Base-by-base conservation (phyloP, 1,284 basidiomycete genomes). In the Apiotrichum gracile region DNA sequence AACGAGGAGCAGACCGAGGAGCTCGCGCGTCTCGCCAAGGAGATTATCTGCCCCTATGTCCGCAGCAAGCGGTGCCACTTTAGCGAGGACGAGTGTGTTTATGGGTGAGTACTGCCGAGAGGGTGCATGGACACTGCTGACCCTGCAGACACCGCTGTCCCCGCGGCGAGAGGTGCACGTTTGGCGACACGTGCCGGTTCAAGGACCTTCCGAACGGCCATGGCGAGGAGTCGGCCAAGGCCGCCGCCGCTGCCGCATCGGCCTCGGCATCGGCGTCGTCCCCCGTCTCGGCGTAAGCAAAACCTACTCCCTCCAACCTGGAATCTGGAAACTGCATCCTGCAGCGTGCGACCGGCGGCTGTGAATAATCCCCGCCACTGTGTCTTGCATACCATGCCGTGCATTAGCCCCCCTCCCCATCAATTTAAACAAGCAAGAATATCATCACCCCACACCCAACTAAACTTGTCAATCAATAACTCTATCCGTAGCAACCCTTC, bases 101-200 rank as follows among this genome's bases (percentile, higher is more conserved):
- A 70, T 52, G 69, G 64, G 60, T 65, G 39, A 55, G 61, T 47
- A 2, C 2, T 19, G 3, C 13, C 8, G 19, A 35, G 13, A 10
- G 16, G 6, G 13, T 34, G 16, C 19, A 7, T 38, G 9, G n/a
- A n/a, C n/a, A n/a, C n/a, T 13, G 2, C 39, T 44, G 24, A 8
- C 35, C 31, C 12, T 35, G 27, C 34, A 61, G 68, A 24, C 69
- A 71, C 57, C 54, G 54, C 43, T 71, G 69, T 40, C 67, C 66
- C 5, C 55, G 65, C 31, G 62, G 59, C 27, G 55, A 58, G 16
- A 43, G 57, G 8, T 71, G 69, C 60, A 57, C 57, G 31, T 69
- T 68, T 44, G 68, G 68, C 50, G 65, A 70, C 17, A 66, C 65
- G 14, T 70, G 68, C 47, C 61, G 65, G 26, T 68, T 70, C 63